Base-by-base conservation (phyloP, 2,329 filamentous ascomycete genomes). In the Neonectria faginata region DNA sequence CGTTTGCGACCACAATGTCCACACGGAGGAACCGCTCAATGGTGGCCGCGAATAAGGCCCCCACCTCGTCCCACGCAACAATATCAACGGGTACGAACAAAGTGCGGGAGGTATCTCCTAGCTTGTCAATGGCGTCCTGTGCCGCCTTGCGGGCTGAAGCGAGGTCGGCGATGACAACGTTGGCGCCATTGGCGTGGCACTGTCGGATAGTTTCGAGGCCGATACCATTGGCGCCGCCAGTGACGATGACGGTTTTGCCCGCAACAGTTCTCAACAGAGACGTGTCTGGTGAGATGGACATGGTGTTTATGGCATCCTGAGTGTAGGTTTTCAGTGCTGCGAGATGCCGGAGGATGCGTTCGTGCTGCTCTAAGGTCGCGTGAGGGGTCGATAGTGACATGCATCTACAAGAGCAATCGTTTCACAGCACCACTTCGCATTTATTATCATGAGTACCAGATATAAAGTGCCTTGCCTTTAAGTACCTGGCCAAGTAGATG, bases 191-290 rank as follows among this genome's bases (percentile, higher is more conserved):
- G 9, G 27, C 22, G 36, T 63, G 22, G 50, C 54, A 70, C 12
- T 52, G 29, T 9, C 22, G 27, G 3, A 48, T 39, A 3, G 58
- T 57, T 10, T 52, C 57, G 16, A 56, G 41, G 16, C 68, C 68
- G 36, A 70, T 69, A 3, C 64, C 66, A 22, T 48, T 44, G 8
- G 58, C 60, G 18, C 56, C 66, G 20, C 67, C 67, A 2, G 64
- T 70, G 14, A 68, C 27, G 6, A 67, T 50, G 14, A 57, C 66
- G 3, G 67, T 68, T 51, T 70, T 67, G 20, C 54, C 55, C 29
- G 31, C 2, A 9, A 59, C 25, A 12, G 27, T 36, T 9, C 41
- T 18, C 4, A 54, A 33, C 5, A 61, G 33, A 14, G 58, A 61
- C 6, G 31, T n/a, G 14, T 61, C 44, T 29, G 33, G 44, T 0